Evolutionary conservation across 768 basidiomycete genomes (phyloP).

Genomic region (Tulasnella sp.): DNA sequence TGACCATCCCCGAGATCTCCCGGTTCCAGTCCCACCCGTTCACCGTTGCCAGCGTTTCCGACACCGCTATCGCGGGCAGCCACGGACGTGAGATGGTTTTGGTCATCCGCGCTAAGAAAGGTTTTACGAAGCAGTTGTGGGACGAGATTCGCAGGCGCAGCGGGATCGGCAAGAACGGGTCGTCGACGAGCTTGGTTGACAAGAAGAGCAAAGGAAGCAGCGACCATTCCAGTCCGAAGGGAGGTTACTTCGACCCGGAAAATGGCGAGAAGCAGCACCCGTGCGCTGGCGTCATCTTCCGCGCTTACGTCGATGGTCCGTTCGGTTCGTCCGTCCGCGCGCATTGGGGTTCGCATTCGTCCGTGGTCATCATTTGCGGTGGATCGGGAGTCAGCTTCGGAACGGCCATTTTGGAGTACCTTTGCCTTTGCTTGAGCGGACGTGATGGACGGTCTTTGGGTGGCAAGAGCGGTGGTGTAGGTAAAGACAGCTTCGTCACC

Average conservation of each 20-base stretch:
- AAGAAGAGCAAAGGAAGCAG: neutral
- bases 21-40: slow-evolving; percentile 66
- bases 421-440: slow-evolving; percentile 56
- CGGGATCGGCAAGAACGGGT: slow-evolving; percentile 10
- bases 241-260: neutral
- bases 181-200: neutral
- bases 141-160: slow-evolving; percentile 46
- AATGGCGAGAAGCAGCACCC: neutral
- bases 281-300: slow-evolving; percentile 49
- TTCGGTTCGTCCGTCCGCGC: slow-evolving; percentile 62
- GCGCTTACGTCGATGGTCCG: slow-evolving; percentile 63
- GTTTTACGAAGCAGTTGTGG: slow-evolving; percentile 68
- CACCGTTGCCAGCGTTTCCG: slow-evolving; percentile 61
- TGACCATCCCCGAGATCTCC: slow-evolving; percentile 63
- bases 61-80: slow-evolving; percentile 44
- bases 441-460: slow-evolving; percentile 50
- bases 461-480: slow-evolving; percentile 35
- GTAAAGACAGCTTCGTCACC: slow-evolving; percentile 42
- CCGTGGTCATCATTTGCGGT: slow-evolving; percentile 61
- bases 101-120: slow-evolving; percentile 63
- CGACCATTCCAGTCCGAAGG: neutral
- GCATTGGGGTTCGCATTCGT: slow-evolving; percentile 57
- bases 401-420: slow-evolving; percentile 59
- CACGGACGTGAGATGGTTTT: slow-evolving; percentile 58
- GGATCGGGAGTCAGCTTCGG: slow-evolving; percentile 77